Conservation (phyloP, 345 rosid species). For the Populus alba region DNA sequence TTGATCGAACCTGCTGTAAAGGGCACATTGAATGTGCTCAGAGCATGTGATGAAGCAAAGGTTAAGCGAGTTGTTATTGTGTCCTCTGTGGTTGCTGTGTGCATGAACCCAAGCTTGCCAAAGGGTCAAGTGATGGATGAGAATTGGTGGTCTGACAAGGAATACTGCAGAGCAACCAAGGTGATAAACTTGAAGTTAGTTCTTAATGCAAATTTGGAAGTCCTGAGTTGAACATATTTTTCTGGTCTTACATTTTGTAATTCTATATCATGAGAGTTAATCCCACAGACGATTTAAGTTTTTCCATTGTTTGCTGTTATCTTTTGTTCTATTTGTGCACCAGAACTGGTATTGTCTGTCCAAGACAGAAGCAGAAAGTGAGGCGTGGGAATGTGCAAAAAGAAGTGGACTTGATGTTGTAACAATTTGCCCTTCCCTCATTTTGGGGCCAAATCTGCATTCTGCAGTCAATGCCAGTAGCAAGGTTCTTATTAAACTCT, state of each 20-base stretch:
- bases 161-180: constrained; percentile 47
- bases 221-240: neutral
- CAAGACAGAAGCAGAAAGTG: constrained; percentile 69
- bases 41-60: constrained; percentile 54
- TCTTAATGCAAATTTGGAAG: constrained; percentile 3
- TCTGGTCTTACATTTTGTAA: too few species aligned
- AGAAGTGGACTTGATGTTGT: constrained; percentile 53
- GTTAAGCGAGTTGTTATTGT: constrained; percentile 63
- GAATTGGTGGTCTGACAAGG: constrained; percentile 61
- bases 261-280: too few species aligned
- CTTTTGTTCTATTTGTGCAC: neutral
- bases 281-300: too few species aligned
- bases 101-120: constrained; percentile 57
- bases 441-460: constrained; percentile 62
- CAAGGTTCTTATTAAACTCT: constrained; percentile 42
- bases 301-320: too few species aligned
- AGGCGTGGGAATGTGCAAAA: constrained; percentile 59
- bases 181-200: constrained; percentile 18
- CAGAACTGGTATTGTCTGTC: constrained; percentile 76
- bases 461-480: constrained; percentile 54
- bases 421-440: constrained; percentile 49
- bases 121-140: constrained; percentile 47
- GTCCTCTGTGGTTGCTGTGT: constrained; percentile 52
- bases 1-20: constrained; percentile 63
- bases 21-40: constrained; percentile 65